Conservation (phyloP, 495 filamentous ascomycete genomes). For the Neurospora sp. region DNA sequence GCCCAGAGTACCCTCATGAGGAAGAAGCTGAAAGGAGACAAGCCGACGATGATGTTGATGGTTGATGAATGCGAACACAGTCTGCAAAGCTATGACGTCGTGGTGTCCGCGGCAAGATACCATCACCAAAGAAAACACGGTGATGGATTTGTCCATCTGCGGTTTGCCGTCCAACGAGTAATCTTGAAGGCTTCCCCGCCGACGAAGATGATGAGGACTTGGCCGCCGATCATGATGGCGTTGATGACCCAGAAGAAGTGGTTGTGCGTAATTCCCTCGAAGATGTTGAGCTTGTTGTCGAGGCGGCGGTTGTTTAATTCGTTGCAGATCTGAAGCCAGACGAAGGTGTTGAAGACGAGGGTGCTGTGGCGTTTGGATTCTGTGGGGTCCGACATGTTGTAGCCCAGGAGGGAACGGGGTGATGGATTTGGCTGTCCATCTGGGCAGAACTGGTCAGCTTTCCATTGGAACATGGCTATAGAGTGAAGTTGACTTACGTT, state of each 20-base stretch:
- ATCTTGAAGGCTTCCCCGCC: constrained; percentile 65
- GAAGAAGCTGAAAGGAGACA: too few relatives aligned
- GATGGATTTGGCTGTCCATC: too few relatives aligned
- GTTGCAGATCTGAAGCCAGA: constrained; percentile 96
- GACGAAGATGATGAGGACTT: constrained; percentile 71
- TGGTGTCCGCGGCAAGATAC: too few relatives aligned
- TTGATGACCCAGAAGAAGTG: constrained; percentile 78
- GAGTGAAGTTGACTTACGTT: too few relatives aligned
- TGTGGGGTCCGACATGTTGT: constrained; percentile 14
- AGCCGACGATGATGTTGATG: too few relatives aligned
- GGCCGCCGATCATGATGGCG: constrained; percentile 75
- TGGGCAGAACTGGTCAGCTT: too few relatives aligned
- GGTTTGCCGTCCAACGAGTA: constrained; percentile 41
- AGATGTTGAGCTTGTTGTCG: constrained; percentile 84
- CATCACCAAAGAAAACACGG: too few relatives aligned
- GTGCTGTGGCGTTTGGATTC: constrained; percentile 45
- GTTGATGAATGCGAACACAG: too few relatives aligned
- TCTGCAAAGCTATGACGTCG: too few relatives aligned
- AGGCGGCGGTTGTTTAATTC: constrained; percentile 75
- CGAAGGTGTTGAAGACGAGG: constrained; percentile 87
- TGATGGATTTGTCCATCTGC: too few relatives aligned
- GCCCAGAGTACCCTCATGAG: too few relatives aligned
- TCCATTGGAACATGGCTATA: too few relatives aligned
- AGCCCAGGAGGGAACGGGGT: constrained; percentile 47
- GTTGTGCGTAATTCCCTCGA: constrained; percentile 73